Percentiles rank a stretch among this genome's conserved stretches.
These are phyloP conservation scores for Yamadazyma kanchanaburiensis DNA, from an alignment of 1,139 yeast genomes.

Conservation along the genomic window DNA sequence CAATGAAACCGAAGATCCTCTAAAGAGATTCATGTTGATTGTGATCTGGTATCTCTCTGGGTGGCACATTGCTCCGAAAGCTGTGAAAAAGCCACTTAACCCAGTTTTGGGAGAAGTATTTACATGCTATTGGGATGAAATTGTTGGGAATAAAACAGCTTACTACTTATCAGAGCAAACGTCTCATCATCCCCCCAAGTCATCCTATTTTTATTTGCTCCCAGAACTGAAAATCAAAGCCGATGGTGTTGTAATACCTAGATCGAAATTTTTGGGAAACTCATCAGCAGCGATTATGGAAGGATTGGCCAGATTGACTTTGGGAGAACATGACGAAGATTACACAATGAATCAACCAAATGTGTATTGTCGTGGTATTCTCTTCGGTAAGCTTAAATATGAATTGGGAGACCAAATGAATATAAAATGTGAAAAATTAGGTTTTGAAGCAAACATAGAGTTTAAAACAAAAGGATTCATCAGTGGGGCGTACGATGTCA, in stretches of 20 bases:
- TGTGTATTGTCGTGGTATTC: constrained; percentile 90
- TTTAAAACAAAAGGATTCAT: constrained; percentile 94
- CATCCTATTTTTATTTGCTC: constrained; percentile 83
- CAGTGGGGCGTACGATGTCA: constrained; percentile 87
- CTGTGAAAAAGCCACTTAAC: constrained; percentile 93
- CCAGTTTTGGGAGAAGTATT: constrained; percentile 93
- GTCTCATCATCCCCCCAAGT: constrained; percentile 97
- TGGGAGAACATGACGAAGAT: constrained; percentile 64
- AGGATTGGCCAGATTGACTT: constrained; percentile 72
- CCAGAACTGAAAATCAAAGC: constrained; percentile 81
- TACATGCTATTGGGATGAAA: constrained; percentile 87
- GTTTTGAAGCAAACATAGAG: constrained; percentile 76
- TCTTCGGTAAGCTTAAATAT: constrained; percentile 84
- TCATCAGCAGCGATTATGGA: constrained; percentile 98
- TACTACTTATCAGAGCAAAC: constrained; percentile 91
- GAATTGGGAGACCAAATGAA: constrained; percentile 91
- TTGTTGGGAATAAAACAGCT: constrained; percentile 63
- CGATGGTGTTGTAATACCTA: constrained; percentile 87
- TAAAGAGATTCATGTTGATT: constrained; percentile 67
- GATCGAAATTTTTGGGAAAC: constrained; percentile 85
- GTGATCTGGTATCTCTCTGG: constrained; percentile 89
- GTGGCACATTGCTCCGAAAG: constrained; percentile 98
- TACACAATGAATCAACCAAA: constrained; percentile 90
- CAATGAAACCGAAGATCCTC: constrained; percentile 52
- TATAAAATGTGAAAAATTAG: constrained; percentile 59